Evolutionary conservation across 768 basidiomycete genomes (phyloP), one percentile per base, ranked within the genome.

Genomic region (Termitomyces titanicus): DNA sequence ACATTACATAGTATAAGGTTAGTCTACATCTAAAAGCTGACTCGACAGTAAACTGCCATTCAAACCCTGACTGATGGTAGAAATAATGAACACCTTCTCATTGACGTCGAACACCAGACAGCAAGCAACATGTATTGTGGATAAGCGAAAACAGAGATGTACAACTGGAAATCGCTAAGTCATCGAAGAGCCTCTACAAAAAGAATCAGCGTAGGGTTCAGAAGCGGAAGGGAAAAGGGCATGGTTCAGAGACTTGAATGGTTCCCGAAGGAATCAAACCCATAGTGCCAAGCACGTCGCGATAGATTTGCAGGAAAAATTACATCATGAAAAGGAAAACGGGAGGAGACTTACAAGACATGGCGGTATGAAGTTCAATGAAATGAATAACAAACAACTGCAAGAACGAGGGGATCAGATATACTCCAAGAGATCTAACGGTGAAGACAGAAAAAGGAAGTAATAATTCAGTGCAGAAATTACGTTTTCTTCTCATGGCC

Each of bases 171-270:
- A 25, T 43, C 15, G 42, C 15, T n/a, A n/a, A n/a, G n/a, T n/a
- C n/a, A n/a, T n/a, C n/a, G n/a, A n/a, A n/a, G n/a, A n/a, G n/a
- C 22, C 11, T 39, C 9, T 20, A 13, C 11, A 22, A 9, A 40
- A 8, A 43, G 13, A 33, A 12, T 47, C 47, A 47, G 47, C 15
- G 34, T 22, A 35, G 12, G 20, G 11, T 31, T 22, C n/a, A n/a
- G n/a, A n/a, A 4, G 5, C 3, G 7, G 6, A 43, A 15, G 7
- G 18, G 25, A 11, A 17, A 15, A 44, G 11, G 8, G 13, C n/a
- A n/a, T n/a, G 31, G 17, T 52, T 87, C 85, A 86, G 86, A 81
- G 85, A 87, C 85, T 88, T 87, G 86, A 88, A 88, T 87, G 84
- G 83, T 78, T 85, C 80, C 84, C 76, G 71, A 82, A 83, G 83